Evolutionary conservation across 768 basidiomycete genomes (phyloP), one percentile per base, ranked within the genome.

Genomic region (Amyloporia xantha): DNA sequence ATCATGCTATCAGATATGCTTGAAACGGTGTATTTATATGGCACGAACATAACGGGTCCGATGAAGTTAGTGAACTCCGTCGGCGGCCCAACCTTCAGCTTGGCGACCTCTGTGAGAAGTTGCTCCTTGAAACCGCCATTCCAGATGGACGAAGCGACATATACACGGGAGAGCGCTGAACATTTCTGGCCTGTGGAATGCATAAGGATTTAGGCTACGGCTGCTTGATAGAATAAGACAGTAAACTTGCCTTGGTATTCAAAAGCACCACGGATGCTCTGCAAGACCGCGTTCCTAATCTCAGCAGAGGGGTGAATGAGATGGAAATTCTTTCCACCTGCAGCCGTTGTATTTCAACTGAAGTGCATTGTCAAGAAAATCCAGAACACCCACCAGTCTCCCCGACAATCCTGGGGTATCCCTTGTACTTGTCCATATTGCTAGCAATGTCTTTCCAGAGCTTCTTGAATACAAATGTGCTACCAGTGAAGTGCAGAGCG

Each of bases 241-340:
- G 7, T 13, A 23, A 25, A 56, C 67, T 30, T 54, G 81, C 91
- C 93, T 73, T 93, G 91, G 66, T 97, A 99, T 68, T 99, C 96
- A 66, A 95, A 98, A 1, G 86, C 93, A 15, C 77, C 88, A 48
- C 96, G 77, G 52, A 98, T 77, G 44, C 75, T 79, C 70, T 98
- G 95, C 41, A 88, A 56, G 43, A 90, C 96, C n/a, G 94, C 91
- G 56, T 93, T 94, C 63, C 73, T 74, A 46, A 96, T 68, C 58
- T 96, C 89, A 30, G 94, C 95, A 12, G 82, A 84, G 47, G 77
- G 72, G 67, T 98, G 96, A 42, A 98, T 73, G 40, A 99, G 55
- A 68, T 98, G 96, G 76, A 94, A 98, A 75, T 99, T 99, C 78
- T 98, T 99, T 49, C 96, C 95, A 24, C 91, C 73, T 66, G 20